Conservation (phyloP, 441 rosid species). For the Bocquillonia castaneifolia region DNA sequence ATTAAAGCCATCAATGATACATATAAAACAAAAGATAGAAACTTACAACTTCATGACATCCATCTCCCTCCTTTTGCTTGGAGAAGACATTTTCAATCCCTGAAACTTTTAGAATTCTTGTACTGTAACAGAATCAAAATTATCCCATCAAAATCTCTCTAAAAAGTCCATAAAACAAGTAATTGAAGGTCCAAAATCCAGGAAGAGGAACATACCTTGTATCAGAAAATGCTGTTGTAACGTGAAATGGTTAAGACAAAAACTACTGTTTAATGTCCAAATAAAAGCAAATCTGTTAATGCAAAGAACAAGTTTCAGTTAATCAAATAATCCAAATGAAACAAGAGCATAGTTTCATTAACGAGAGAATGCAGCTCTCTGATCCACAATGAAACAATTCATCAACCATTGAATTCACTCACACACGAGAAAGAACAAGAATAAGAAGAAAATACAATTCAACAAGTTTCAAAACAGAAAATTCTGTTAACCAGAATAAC, state of each 20-base stretch:
- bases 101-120: not conserved
- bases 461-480: too few species aligned
- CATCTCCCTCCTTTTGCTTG: constrained; percentile 82
- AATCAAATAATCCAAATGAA: not conserved
- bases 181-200: not conserved
- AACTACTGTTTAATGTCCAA: constrained; percentile 6
- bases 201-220: constrained; percentile 16
- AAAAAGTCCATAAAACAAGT: too few species aligned
- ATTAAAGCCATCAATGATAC: not conserved
- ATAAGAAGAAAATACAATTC: not conserved
- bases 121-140: constrained; percentile 14
- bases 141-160: not conserved
- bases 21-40: not conserved
- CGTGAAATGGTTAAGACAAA: constrained; percentile 13
- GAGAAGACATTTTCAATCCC: constrained; percentile 48
- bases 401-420: not conserved
- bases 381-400: not conserved
- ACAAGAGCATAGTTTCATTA: not conserved
- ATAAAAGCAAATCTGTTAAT: constrained; percentile 17
- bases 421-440: too few species aligned
- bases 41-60: constrained; percentile 76
- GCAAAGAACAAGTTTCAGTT: constrained; percentile 12
- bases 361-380: not conserved
- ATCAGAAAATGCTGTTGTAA: constrained; percentile 5
- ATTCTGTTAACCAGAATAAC: too few species aligned